Percentiles rank a stretch among this genome's conserved stretches.
These are phyloP conservation scores for Peribolospora baueri DNA, from an alignment of 768 basidiomycete species.

Conservation along the genomic window DNA sequence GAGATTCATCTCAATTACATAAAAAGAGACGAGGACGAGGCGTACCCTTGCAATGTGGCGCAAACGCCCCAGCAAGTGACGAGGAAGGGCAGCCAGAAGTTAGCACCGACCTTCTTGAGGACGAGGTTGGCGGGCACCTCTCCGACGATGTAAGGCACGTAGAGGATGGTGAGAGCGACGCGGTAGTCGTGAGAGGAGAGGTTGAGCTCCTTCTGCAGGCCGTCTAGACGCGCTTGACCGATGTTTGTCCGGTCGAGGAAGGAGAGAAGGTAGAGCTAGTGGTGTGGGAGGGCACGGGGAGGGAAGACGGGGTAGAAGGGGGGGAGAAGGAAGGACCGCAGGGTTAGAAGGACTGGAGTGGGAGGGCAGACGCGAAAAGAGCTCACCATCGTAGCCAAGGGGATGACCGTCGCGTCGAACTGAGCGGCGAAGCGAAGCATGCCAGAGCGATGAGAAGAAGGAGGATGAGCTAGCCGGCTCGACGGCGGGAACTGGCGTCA, in stretches of 20 bases:
- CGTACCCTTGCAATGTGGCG: neutral
- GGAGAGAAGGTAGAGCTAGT: neutral
- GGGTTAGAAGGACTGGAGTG: neutral
- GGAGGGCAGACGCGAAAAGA: neutral
- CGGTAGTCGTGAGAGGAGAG: slow-evolving; percentile 23
- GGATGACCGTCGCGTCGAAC: slow-evolving; percentile 3
- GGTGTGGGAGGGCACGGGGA: neutral
- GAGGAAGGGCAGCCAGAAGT: slow-evolving; percentile 38
- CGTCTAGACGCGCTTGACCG: slow-evolving; percentile 37
- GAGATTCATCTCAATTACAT: too few relatives aligned
- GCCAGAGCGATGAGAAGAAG: neutral
- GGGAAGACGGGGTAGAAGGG: neutral
- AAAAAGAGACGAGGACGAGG: neutral
- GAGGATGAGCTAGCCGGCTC: slow-evolving; percentile 4
- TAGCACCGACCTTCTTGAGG: slow-evolving; percentile 28
- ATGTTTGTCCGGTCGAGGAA: slow-evolving; percentile 21
- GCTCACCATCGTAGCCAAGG: neutral
- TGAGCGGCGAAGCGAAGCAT: neutral
- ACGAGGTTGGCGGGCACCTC: slow-evolving; percentile 15
- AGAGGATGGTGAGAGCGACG: slow-evolving; percentile 18
- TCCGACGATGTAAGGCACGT: slow-evolving; percentile 27
- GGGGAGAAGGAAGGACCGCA: neutral
- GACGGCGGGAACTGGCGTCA: too few relatives aligned
- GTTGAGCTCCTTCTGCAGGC: slow-evolving; percentile 31
- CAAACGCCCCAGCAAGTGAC: slow-evolving; percentile 41